These are phyloP conservation scores for Rubia peregrina DNA, from an alignment of 305 asterid species.

Conservation along the genomic window DNA sequence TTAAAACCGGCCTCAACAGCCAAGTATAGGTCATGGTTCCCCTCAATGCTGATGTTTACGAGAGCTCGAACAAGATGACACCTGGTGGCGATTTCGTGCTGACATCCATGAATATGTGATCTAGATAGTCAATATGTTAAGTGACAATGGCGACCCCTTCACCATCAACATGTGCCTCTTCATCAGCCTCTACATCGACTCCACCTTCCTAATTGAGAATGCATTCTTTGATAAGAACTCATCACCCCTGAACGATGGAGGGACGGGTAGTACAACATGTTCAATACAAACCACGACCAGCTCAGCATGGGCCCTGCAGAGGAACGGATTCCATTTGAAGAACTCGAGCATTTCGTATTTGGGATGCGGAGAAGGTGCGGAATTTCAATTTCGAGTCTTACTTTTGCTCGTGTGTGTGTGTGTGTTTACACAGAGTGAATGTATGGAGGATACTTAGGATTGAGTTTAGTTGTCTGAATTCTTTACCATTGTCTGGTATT, in stretches of 20 bases:
- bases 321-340: no score
- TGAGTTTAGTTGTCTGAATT: no score
- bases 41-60: slow-evolving; percentile 9
- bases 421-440: no score
- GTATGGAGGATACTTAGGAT: no score
- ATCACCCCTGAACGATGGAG: background rate
- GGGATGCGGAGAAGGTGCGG: no score
- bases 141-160: slow-evolving; percentile 8
- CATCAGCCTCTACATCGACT: slow-evolving; percentile 6
- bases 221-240: slow-evolving; percentile 8
- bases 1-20: slow-evolving; percentile 2
- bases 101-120: slow-evolving; percentile 6
- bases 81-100: background rate
- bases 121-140: slow-evolving; percentile 7
- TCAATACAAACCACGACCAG: slow-evolving; percentile 3
- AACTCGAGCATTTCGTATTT: no score
- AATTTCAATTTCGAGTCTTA: no score
- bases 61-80: background rate
- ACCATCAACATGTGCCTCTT: slow-evolving; percentile 11
- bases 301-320: background rate
- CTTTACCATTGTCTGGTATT: no score
- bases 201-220: slow-evolving; percentile 9
- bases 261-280: slow-evolving; percentile 7
- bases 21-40: slow-evolving; percentile 5
- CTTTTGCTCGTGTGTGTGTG: no score